Evolutionary conservation across 768 basidiomycete genomes (phyloP).

Genomic region (Multifurca ochricompacta): DNA sequence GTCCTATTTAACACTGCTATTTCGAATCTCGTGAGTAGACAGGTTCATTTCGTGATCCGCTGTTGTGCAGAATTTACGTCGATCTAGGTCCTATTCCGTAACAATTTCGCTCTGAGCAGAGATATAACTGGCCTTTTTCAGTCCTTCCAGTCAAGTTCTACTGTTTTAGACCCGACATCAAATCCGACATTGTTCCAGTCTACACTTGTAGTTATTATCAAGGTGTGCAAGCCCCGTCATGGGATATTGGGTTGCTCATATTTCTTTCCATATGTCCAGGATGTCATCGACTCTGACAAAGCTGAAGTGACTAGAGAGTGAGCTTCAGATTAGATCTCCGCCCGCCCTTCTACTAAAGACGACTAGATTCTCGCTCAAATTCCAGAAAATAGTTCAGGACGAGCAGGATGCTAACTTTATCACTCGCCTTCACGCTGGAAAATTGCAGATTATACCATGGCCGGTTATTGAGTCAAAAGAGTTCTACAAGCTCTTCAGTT

Average conservation of each 20-base stretch:
- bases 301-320: constrained; percentile 52
- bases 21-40: constrained; percentile 43
- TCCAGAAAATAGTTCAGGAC: constrained; percentile 53
- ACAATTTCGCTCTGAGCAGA: constrained; percentile 56
- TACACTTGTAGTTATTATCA: constrained; percentile 57
- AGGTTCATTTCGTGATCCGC: neutral
- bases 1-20: constrained; percentile 61
- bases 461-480: constrained; percentile 56
- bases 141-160: constrained; percentile 51
- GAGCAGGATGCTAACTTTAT: constrained; percentile 61
- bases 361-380: constrained; percentile 46
- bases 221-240: constrained; percentile 30
- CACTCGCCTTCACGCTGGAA: constrained; percentile 48
- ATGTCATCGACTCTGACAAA: constrained; percentile 57
- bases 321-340: constrained; percentile 18
- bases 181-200: constrained; percentile 57
- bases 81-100: constrained; percentile 54
- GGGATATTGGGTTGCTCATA: too few species aligned
- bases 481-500: constrained; percentile 48
- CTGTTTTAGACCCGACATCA: constrained; percentile 48
- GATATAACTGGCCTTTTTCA: constrained; percentile 56
- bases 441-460: constrained; percentile 55
- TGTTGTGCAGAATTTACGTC: neutral
- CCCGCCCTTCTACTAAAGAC: neutral
- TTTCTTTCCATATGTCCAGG: constrained; percentile 30